A percentile compares a stretch with the other conserved stretches of the same genome.
These are phyloP conservation scores for Rhododendron vialii DNA, from an alignment of 148 eudicot species.

Conservation along the genomic window DNA sequence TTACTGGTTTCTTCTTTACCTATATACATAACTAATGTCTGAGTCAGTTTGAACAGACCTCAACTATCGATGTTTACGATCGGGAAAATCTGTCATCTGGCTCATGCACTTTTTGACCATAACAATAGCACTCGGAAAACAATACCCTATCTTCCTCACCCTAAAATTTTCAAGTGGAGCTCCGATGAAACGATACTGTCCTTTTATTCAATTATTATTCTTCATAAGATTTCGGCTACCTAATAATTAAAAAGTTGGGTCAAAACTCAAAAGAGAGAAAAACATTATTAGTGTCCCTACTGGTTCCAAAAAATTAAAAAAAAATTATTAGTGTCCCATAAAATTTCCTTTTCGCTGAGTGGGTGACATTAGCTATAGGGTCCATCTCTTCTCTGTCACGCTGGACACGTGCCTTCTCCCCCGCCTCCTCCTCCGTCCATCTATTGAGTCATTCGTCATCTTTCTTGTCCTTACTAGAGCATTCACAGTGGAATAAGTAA, in stretches of 20 bases:
- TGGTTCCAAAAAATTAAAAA: too few relatives aligned
- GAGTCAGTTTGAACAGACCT: too few relatives aligned
- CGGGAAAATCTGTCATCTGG: too few relatives aligned
- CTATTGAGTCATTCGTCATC: background rate
- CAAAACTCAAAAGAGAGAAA: background rate
- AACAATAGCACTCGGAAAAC: background rate
- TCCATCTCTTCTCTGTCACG: background rate
- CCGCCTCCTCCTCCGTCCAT: slow-evolving; percentile 15
- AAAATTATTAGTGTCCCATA: background rate
- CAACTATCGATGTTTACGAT: too few relatives aligned
- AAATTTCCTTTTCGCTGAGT: background rate
- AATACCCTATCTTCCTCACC: background rate
- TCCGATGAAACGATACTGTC: background rate
- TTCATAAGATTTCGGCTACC: background rate
- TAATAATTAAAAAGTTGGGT: background rate
- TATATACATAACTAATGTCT: too few relatives aligned
- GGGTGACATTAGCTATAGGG: background rate
- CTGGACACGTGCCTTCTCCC: slow-evolving; percentile 17
- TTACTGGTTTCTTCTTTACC: background rate
- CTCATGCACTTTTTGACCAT: too few relatives aligned
- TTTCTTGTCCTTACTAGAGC: background rate
- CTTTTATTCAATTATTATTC: background rate
- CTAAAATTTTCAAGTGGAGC: background rate
- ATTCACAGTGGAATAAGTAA: too few relatives aligned
- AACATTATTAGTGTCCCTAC: background rate